These are phyloP conservation scores for Diutina neorugosa DNA, from an alignment of 1,139 yeast genomes.

Conservation along the genomic window DNA sequence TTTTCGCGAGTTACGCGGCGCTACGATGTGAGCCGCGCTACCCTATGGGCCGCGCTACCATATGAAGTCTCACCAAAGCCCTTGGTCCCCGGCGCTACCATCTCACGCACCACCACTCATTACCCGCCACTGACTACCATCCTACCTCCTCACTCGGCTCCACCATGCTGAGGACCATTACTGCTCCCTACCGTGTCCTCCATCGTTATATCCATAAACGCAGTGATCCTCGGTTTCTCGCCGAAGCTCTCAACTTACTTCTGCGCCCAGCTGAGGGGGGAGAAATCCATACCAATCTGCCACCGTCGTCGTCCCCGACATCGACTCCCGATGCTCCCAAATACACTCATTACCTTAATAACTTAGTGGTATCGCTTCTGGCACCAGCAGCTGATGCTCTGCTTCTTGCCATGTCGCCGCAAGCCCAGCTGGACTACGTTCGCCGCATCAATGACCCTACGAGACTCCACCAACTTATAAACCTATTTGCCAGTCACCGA, in stretches of 20 bases:
- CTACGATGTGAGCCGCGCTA: too few relatives aligned
- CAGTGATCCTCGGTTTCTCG: slow-evolving; percentile 1
- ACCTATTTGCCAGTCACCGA: slow-evolving; percentile 17
- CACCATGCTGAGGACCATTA: background rate
- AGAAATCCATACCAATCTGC: background rate
- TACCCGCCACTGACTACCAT: too few relatives aligned
- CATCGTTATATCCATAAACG: background rate
- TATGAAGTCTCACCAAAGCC: too few relatives aligned
- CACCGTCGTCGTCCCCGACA: background rate
- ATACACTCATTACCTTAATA: background rate
- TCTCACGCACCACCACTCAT: background rate
- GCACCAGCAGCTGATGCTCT: slow-evolving; percentile 1
- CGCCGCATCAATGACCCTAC: slow-evolving; percentile 14
- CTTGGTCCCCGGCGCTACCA: background rate
- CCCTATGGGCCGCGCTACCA: too few relatives aligned
- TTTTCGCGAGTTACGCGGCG: too few relatives aligned
- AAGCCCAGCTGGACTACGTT: slow-evolving; percentile 14
- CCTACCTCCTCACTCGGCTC: too few relatives aligned
- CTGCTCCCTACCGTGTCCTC: background rate
- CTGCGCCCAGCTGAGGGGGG: background rate
- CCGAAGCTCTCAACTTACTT: slow-evolving; percentile 1
- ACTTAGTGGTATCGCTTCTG: background rate
- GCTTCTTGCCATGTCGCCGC: slow-evolving; percentile 6
- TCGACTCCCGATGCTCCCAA: background rate
- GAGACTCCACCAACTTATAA: slow-evolving; percentile 17